Conservation (phyloP, 495 filamentous ascomycete species). For the Neurospora intermedia region DNA sequence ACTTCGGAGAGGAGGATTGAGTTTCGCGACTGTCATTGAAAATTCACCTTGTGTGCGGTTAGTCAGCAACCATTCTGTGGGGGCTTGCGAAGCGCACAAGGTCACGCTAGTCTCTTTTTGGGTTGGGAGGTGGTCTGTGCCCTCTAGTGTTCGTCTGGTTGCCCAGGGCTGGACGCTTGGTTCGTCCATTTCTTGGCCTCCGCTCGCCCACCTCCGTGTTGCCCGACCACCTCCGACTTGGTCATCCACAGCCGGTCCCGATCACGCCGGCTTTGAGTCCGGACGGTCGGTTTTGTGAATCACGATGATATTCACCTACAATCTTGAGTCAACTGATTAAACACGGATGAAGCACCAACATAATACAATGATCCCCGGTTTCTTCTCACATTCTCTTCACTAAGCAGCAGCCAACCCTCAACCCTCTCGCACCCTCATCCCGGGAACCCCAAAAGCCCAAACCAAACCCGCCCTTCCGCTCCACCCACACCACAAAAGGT, state of each 20-base stretch:
- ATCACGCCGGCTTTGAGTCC: neutral
- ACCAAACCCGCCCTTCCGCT: neutral
- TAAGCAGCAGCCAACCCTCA: too few species aligned
- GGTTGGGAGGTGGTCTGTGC: neutral
- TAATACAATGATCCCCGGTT: too few species aligned
- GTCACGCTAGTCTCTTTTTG: neutral
- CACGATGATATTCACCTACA: too few species aligned
- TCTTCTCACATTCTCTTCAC: too few species aligned
- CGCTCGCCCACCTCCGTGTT: neutral
- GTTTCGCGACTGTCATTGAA: neutral
- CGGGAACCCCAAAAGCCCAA: too few species aligned
- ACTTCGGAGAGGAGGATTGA: neutral
- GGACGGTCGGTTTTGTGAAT: neutral
- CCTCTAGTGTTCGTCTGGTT: neutral
- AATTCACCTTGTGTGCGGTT: neutral
- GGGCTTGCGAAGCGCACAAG: neutral
- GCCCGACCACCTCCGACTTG: neutral
- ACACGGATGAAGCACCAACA: too few species aligned
- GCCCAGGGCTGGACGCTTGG: neutral
- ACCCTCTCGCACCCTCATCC: neutral
- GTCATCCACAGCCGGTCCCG: neutral
- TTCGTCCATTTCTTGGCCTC: neutral
- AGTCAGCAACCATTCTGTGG: neutral
- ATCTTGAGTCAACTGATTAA: too few species aligned
- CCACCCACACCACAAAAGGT: neutral